Evolutionary conservation across 164 flowering plant species (phyloP).

Genomic region (Vitis labrusca): DNA sequence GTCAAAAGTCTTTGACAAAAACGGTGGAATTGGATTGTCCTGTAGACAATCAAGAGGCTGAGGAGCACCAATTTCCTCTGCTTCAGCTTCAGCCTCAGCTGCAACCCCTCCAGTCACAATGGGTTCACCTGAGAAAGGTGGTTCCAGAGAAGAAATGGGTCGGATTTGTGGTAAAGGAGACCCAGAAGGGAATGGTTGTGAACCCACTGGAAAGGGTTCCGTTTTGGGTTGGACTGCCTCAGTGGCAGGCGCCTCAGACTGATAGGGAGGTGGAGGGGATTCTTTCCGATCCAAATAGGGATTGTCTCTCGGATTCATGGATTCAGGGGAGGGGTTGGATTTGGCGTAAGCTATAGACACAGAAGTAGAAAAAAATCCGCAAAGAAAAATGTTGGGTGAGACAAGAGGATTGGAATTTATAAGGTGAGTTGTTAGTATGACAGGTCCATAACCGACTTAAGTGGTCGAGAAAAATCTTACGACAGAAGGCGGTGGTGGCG

Average conservation of each 20-base stretch:
- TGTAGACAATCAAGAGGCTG: conserved; percentile 60
- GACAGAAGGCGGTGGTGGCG: conserved; percentile 19
- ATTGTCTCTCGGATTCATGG: conserved; percentile 22
- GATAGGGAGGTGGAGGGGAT: neutral
- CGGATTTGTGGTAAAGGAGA: neutral
- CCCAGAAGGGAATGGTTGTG: conserved; percentile 8
- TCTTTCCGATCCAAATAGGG: neutral
- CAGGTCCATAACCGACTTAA: conserved; percentile 11
- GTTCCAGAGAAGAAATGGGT: neutral
- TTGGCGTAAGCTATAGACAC: neutral
- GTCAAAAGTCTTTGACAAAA: conserved; percentile 77
- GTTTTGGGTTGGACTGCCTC: neutral
- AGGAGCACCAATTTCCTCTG: conserved; percentile 32
- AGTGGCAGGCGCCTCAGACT: neutral
- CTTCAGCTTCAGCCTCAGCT: conserved; percentile 2
- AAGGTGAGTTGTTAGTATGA: neutral
- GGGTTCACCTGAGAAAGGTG: neutral
- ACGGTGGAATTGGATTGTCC: conserved; percentile 64
- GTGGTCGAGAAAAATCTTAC: conserved; percentile 13
- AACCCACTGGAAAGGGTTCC: neutral
- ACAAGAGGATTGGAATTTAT: neutral
- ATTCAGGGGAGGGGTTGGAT: neutral
- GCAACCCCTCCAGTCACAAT: neutral
- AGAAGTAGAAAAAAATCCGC: neutral
- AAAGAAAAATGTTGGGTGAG: neutral